Evolutionary conservation across 306 rosid genomes (phyloP), one percentile per base, ranked within the genome.

Genomic region (Comarum palustre): DNA sequence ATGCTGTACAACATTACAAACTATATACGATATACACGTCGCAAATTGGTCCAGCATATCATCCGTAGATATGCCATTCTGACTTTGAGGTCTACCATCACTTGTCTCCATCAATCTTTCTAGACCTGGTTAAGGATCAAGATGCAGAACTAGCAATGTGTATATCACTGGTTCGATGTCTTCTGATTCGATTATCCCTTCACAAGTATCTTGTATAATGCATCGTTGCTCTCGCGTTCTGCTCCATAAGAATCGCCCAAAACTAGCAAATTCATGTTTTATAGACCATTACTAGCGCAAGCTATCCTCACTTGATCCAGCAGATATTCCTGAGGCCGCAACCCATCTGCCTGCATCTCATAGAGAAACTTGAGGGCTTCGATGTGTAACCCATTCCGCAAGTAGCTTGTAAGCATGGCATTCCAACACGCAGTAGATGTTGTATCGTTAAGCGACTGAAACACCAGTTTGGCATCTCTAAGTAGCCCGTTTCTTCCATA

Each of bases 291-390:
- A 29, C 64, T 58, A 58, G 64, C 39, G 3, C 64, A 58, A 27
- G 64, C 64, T 27, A 58, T 14, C 36, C 63, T 58, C 63, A 58
- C 64, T 58, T 58, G 64, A 58, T 58, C 64, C 64, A 58, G 38
- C 64, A 27, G 39, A 27, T 58, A 27, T 14, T 58, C 64, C 16
- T 14, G 64, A 27, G 64, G 64, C 64, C 27, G 64, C 17, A 58
- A 58, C 9, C 64, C 64, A 5, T 58, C 64, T 27, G 32, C 64
- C 64, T 58, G 27, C 64, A 58, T 58, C 64, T 58, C 39, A 27
- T 58, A 58, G 0, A 58, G 39, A 27, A 58, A 58, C 64, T 29
- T 14, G 0, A 58, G n/a, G 38, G 64, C 64, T 27, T 58, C 64
- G 17, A 58, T 58, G 39, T 27, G 64, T 5, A 58, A 6, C n/a